Evolutionary conservation across 345 rosid genomes (phyloP).

Genomic region (Hibiscus trionum): DNA sequence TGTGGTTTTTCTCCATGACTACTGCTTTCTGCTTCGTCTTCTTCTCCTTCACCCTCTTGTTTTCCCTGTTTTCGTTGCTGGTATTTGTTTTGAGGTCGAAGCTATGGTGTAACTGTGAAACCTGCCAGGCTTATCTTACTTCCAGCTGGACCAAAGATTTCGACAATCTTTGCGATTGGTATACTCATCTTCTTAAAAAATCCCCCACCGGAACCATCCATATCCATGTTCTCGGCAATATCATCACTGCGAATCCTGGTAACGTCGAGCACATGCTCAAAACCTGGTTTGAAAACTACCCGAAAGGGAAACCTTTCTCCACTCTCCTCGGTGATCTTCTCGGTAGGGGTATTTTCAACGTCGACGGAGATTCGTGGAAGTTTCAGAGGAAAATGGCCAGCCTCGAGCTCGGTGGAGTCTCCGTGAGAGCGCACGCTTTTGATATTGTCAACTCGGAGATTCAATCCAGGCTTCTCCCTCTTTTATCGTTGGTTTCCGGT

Average conservation of each 20-base stretch:
- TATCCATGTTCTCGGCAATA: conserved; percentile 39
- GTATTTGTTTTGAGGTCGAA: conserved; percentile 25
- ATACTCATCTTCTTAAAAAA: conserved; percentile 31
- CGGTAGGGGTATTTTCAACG: conserved; percentile 67
- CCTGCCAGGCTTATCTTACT: conserved; percentile 27
- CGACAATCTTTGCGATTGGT: conserved; percentile 43
- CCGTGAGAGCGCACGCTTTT: conserved; percentile 36
- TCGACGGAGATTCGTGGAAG: conserved; percentile 60
- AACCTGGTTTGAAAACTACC: conserved; percentile 56
- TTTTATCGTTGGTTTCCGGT: conserved; percentile 22
- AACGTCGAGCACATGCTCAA: conserved; percentile 59
- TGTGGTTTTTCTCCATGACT: conserved; percentile 14
- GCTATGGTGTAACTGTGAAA: conserved; percentile 33
- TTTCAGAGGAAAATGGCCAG: conserved; percentile 62
- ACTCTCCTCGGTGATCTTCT: conserved; percentile 54
- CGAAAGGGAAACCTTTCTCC: conserved; percentile 59
- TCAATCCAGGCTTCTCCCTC: conserved; percentile 32
- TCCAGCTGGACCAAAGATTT: conserved; percentile 31
- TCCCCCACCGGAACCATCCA: conserved; percentile 36
- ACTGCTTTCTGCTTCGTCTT: conserved; percentile 20
- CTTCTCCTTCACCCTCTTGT: conserved; percentile 24
- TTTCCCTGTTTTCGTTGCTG: conserved; percentile 24
- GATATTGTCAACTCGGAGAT: conserved; percentile 39
- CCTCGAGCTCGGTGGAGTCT: conserved; percentile 48
- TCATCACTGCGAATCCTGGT: conserved; percentile 45